Evolutionary conservation across 768 basidiomycete species (phyloP).

Genomic region (Collybia sp.): DNA sequence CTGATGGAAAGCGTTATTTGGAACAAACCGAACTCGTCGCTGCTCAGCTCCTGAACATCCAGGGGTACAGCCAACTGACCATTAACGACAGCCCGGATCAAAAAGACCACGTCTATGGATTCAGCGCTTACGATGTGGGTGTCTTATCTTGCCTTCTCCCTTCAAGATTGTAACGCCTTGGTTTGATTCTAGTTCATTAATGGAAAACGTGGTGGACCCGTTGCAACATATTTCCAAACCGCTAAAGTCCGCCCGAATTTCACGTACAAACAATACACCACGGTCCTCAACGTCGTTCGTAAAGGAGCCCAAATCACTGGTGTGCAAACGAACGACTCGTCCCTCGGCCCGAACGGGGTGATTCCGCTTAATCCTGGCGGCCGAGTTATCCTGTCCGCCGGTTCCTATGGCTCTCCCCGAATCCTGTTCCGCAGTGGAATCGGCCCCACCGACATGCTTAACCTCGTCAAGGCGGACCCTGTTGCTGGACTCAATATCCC

Average conservation of each 20-base stretch:
- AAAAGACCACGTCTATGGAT: constrained; percentile 61
- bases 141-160: neutral
- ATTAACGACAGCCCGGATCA: constrained; percentile 52
- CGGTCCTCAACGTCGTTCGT: constrained; percentile 49
- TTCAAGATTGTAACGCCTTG: neutral
- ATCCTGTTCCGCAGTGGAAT: constrained; percentile 60
- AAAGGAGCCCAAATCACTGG: constrained; percentile 52
- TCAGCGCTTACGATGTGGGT: constrained; percentile 37
- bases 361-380: constrained; percentile 49
- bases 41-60: constrained; percentile 34
- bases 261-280: constrained; percentile 41
- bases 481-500: constrained; percentile 43
- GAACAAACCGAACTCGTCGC: constrained; percentile 44
- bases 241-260: constrained; percentile 49
- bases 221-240: constrained; percentile 58
- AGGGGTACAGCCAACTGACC: constrained; percentile 47
- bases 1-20: constrained; percentile 55
- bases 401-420: constrained; percentile 51
- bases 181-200: constrained; percentile 27
- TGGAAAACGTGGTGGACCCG: constrained; percentile 50
- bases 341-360: constrained; percentile 50
- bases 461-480: constrained; percentile 41
- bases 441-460: constrained; percentile 55
- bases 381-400: constrained; percentile 58
- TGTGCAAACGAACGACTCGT: constrained; percentile 56